These are phyloP conservation scores for Solanum appendiculatum DNA, from an alignment of 257 asterid genomes.

Conservation along the genomic window DNA sequence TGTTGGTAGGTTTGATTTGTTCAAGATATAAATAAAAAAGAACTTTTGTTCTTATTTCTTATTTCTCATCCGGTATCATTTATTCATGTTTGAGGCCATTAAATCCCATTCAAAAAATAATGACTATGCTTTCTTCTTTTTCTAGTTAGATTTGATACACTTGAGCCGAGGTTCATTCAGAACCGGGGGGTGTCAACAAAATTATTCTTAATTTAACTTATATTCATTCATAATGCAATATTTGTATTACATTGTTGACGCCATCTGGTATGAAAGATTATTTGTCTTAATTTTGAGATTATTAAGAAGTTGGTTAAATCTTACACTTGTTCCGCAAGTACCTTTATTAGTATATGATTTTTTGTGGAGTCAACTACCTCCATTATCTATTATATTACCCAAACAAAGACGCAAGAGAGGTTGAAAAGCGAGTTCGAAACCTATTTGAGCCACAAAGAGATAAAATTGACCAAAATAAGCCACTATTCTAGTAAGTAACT, in stretches of 20 bases:
- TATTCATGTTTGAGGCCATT: background rate
- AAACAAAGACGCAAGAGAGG: too few species aligned
- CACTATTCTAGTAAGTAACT: too few species aligned
- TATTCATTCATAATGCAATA: background rate
- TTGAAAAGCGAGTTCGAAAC: too few species aligned
- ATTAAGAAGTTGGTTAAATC: background rate
- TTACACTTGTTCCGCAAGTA: background rate
- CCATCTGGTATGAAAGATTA: background rate
- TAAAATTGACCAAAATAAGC: too few species aligned
- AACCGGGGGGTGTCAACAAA: too few species aligned
- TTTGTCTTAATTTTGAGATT: background rate
- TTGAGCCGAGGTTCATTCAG: background rate
- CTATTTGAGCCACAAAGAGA: too few species aligned
- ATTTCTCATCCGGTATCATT: background rate
- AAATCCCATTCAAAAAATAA: too few species aligned
- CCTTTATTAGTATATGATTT: background rate
- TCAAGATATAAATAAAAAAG: background rate
- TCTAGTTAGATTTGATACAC: background rate
- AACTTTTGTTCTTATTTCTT: background rate
- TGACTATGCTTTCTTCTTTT: too few species aligned
- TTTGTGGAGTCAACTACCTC: background rate
- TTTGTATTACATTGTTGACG: background rate
- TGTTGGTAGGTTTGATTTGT: background rate
- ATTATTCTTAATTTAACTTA: background rate
- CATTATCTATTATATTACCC: background rate